Evolutionary conservation across 441 rosid species (phyloP), one percentile per base, ranked within the genome.

Genomic region (Melastoma candidum): DNA sequence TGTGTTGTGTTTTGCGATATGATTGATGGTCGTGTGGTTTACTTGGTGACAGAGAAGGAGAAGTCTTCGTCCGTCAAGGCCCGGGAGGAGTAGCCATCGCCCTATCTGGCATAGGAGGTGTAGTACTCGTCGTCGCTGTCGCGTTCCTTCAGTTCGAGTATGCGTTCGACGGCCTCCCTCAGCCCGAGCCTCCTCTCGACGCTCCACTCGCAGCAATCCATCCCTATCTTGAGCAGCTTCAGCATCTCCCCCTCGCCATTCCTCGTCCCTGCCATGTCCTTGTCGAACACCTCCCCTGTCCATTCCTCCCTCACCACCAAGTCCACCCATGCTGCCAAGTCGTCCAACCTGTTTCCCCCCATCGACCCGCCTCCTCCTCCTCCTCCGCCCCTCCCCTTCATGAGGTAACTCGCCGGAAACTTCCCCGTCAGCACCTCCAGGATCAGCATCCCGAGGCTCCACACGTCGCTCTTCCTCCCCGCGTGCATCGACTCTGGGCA

Each of bases 191-290:
- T 76, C 49, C 68, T 65, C 17, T 83, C 88, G 7, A 51, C 65
- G 47, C 86, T 95, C 47, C 74, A 83, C 60, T 84, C 87, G 8
- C 95, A 93, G 54, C 98, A 93, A 46, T 90, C 69, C 78, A 93
- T 64, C 11, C 90, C 98, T 0, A 93, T 80, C 77, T 88, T 84
- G 77, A 93, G 63, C 2, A 93, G 67, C 32, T 57, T 75, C 12
- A 86, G 68, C 96, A 86, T 79, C 63, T 81, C 80, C 2, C 85
- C 73, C 69, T 86, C 82, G 47, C 77, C 61, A 17, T 77, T 55
- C 57, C 78, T 82, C 4, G 70, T 71, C 32, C 82, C 87, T 0
- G 26, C 41, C 85, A 89, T 88, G 47, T 84, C 96, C 55, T 59
- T 74, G 58, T 93, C 98, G 12, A 93, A 86, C 58, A 93, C 90